Evolutionary conservation across 805 yeast species (phyloP).

Genomic region (Pichia rugopelliculosa): DNA sequence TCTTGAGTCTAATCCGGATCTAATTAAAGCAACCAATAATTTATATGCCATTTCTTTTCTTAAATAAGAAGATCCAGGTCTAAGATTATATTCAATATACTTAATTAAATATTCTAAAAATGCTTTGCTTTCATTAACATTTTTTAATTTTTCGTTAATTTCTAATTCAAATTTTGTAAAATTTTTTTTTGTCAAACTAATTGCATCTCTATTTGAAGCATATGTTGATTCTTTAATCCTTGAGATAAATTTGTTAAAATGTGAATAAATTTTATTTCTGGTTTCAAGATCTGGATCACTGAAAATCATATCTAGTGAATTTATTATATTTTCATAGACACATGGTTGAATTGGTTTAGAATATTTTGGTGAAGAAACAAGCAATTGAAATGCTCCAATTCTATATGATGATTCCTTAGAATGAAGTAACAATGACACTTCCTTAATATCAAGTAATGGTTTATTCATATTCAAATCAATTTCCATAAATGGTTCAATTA

Average conservation of each 20-base stretch:
- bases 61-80: constrained; percentile 54
- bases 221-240: constrained; percentile 67
- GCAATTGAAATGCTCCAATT: constrained; percentile 50
- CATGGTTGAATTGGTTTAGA: constrained; percentile 46
- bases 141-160: constrained; percentile 23
- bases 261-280: constrained; percentile 57
- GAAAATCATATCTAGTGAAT: constrained; percentile 43
- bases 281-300: constrained; percentile 62
- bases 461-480: constrained; percentile 26
- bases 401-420: constrained; percentile 35
- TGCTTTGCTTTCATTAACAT: constrained; percentile 27
- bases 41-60: constrained; percentile 42
- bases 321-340: constrained; percentile 37
- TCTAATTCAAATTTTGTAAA: constrained; percentile 32
- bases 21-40: constrained; percentile 38
- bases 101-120: constrained; percentile 32
- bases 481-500: constrained; percentile 41
- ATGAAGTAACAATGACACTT: constrained; percentile 37
- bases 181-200: constrained; percentile 32
- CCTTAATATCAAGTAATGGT: constrained; percentile 15
- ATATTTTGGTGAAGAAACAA: constrained; percentile 54
- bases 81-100: constrained; percentile 23
- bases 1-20: constrained; percentile 48
- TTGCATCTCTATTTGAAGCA: constrained; percentile 44
- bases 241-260: constrained; percentile 52